phyloP scores from a whole-genome alignment of 768 basidiomycete genomes.

The Mycena olivaceomarginata region DNA sequence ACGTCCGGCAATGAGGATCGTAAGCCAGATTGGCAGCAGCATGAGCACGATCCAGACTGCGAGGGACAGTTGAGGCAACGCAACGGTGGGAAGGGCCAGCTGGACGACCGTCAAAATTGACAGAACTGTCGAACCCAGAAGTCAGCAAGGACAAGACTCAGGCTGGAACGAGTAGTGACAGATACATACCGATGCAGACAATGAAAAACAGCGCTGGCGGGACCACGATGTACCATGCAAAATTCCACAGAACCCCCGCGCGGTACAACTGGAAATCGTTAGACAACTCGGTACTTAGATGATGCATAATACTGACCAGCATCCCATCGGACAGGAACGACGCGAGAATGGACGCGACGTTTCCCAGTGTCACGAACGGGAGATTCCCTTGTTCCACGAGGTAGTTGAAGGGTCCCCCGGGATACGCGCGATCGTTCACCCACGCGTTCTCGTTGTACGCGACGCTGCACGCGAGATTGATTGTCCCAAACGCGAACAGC shows the following conservation, averaged over 20 bases:
- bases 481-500: constrained; percentile 37
- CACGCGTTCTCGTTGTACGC: constrained; percentile 41
- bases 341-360: constrained; percentile 51
- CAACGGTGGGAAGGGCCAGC: constrained; percentile 51
- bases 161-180: too few species aligned
- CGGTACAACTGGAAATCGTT: constrained; percentile 56
- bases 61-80: constrained; percentile 53
- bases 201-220: constrained; percentile 47
- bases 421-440: constrained; percentile 41
- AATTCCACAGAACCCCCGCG: constrained; percentile 56
- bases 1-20: constrained; percentile 54
- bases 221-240: constrained; percentile 43
- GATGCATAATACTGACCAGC: constrained; percentile 53
- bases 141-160: background rate
- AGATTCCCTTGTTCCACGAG: constrained; percentile 48
- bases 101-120: constrained; percentile 55
- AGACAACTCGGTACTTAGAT: too few species aligned
- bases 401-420: constrained; percentile 52
- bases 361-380: constrained; percentile 48
- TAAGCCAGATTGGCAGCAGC: constrained; percentile 53
- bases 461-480: constrained; percentile 42
- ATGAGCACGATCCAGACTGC: constrained; percentile 58
- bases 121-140: constrained; percentile 47
- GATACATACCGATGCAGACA: constrained; percentile 41
- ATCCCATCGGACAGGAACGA: constrained; percentile 61